Base-by-base conservation (phyloP, 306 rosid species). In the Parietaria judaica region DNA sequence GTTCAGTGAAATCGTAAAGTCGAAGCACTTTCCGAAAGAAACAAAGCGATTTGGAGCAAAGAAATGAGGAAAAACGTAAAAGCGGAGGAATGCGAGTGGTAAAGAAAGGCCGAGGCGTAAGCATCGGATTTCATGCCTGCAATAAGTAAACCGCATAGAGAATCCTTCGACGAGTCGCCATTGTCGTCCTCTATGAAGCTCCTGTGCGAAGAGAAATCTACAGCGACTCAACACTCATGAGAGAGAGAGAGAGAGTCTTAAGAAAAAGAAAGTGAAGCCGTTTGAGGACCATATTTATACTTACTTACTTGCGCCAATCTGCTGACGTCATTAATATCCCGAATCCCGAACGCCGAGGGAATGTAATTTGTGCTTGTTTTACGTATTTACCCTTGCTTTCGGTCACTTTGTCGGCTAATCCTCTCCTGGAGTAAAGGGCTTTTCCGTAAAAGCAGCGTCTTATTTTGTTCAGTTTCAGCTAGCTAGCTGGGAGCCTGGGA, bases 81-180 rank as follows among this genome's bases (percentile, higher is more conserved):
- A 41, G 45, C 45, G 45, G 6, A 41, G 1, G 45, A 41, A 41
- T 41, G 6, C 3, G 45, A 8, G 6, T 41, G 7, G 3, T 5
- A 3, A 41, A 41, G 7, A 41, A 8, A 41, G 45, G 6, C 9
- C 45, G 45, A 41, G 9, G 45, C 45, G 45, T 41, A 41, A 41
- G 9, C 45, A 41, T 41, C 45, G 45, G 3, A 78, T 60, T 6
- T 49, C 64, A 73, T 80, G 87, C 95, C 95, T 81, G 95, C 34
- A 82, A 68, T 12, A 82, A 72, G 68, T n/a, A 77, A 6, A 80
- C 1, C 2, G 53, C 57, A 11, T 17, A 12, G 68, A 81, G n/a
- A 64, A 75, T 60, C 68, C 79, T 75, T 58, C 73, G 64, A 34
- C 66, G 85, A 77, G 73, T 65, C 53, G 64, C 79, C 95, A 89